These are phyloP conservation scores for Melaleuca alternifolia DNA, from an alignment of 345 rosid genomes.

Conservation along the genomic window DNA sequence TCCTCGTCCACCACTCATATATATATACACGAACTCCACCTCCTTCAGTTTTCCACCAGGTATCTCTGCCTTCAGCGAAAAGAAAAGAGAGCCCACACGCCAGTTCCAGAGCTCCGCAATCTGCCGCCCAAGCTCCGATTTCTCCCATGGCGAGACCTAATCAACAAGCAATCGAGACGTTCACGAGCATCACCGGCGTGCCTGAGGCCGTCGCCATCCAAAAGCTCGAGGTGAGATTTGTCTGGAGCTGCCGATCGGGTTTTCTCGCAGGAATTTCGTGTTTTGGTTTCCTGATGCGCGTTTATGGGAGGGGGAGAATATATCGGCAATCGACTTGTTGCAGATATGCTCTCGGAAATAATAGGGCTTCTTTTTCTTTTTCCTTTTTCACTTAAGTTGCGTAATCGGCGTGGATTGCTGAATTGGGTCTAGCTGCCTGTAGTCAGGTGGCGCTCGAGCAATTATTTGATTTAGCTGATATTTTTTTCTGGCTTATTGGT, in stretches of 20 bases:
- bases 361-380: neutral
- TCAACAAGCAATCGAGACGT: conserved; percentile 80
- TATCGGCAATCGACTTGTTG: neutral
- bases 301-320: neutral
- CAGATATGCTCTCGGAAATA: neutral
- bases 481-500: neutral
- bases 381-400: neutral
- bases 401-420: neutral
- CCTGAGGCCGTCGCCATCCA: conserved; percentile 55
- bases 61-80: neutral
- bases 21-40: neutral
- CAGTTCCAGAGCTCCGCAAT: neutral
- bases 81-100: neutral
- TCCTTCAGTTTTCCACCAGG: neutral
- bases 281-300: neutral
- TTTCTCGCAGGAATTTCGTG: neutral
- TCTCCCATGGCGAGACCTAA: conserved; percentile 53
- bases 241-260: neutral
- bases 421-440: neutral
- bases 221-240: conserved; percentile 52
- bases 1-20: neutral
- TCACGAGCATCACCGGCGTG: conserved; percentile 79
- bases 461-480: neutral
- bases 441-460: neutral
- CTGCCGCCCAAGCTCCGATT: neutral